phyloP scores from a whole-genome alignment of 73 alveolate species.

The Urostyla sp. region DNA sequence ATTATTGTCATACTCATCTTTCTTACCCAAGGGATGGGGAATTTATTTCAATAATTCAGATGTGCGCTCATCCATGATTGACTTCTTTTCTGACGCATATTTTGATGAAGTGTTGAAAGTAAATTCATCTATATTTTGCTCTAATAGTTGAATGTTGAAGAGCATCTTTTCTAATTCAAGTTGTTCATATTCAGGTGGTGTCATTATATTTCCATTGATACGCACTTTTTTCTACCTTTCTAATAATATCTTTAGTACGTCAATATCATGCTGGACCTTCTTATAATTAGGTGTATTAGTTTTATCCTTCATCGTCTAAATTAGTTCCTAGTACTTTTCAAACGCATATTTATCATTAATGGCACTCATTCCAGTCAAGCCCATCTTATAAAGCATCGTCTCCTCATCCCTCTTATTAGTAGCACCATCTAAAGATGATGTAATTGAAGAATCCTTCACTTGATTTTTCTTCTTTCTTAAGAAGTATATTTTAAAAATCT shows the following conservation, averaged over 20 bases:
- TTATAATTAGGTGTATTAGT: conserved; percentile 11
- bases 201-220: conserved; percentile 37
- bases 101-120: too few relatives aligned
- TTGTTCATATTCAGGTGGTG: conserved; percentile 36
- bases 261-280: conserved; percentile 23
- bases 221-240: conserved; percentile 42
- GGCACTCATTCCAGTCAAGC: conserved; percentile 42
- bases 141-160: conserved; percentile 1
- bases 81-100: too few relatives aligned
- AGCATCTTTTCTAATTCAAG: conserved; percentile 33
- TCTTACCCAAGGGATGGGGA: too few relatives aligned
- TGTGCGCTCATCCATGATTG: too few relatives aligned
- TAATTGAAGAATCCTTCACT: conserved; percentile 3
- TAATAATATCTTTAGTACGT: conserved; percentile 20
- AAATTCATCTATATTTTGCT: neutral
- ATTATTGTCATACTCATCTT: neutral
- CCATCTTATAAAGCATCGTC: conserved; percentile 45
- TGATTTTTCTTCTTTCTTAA: conserved; percentile 44
- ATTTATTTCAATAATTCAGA: too few relatives aligned
- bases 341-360: conserved; percentile 37
- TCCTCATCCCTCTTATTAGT: conserved; percentile 49
- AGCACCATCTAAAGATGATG: conserved; percentile 24
- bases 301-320: neutral
- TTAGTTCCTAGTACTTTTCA: conserved; percentile 15
- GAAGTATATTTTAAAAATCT: conserved; percentile 32